Percentiles rank a stretch among this genome's conserved stretches.
These are phyloP conservation scores for Sporothrix sp. DNA, from an alignment of 2,329 filamentous ascomycete genomes.

Conservation along the genomic window DNA sequence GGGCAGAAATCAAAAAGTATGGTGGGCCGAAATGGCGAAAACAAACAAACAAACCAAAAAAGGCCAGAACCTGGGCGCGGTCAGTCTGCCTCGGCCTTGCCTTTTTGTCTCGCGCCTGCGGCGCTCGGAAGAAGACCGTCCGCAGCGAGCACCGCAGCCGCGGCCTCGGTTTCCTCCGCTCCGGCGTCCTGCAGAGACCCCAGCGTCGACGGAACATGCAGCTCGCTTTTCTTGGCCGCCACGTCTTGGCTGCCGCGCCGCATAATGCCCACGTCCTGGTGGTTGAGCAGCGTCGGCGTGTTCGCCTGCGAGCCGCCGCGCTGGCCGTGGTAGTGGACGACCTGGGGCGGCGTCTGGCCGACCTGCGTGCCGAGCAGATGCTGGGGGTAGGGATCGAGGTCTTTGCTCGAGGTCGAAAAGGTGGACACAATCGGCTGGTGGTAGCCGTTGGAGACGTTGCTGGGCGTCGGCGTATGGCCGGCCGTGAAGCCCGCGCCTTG, in stretches of 20 bases:
- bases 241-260: conserved; percentile 41
- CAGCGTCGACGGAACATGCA: conserved; percentile 28
- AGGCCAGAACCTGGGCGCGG: too few relatives aligned
- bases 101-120: too few relatives aligned
- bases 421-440: conserved; percentile 58
- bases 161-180: conserved; percentile 25
- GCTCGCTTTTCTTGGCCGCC: conserved; percentile 29
- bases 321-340: conserved; percentile 58
- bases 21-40: neutral
- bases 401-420: conserved; percentile 61
- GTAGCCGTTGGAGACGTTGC: conserved; percentile 48
- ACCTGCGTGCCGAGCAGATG: conserved; percentile 53
- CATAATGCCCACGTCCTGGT: conserved; percentile 38
- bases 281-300: conserved; percentile 48
- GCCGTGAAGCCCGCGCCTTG: conserved; percentile 19
- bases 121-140: too few relatives aligned
- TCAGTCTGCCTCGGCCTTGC: too few relatives aligned
- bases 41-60: neutral
- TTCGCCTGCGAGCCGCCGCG: conserved; percentile 58
- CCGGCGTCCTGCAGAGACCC: conserved; percentile 33
- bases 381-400: conserved; percentile 58
- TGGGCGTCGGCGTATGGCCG: conserved; percentile 38
- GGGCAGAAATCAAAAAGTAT: neutral
- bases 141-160: neutral
- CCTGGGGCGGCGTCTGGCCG: conserved; percentile 54